Evolutionary conservation across 257 asterid genomes (phyloP).

Genomic region (Jacaranda copaia): DNA sequence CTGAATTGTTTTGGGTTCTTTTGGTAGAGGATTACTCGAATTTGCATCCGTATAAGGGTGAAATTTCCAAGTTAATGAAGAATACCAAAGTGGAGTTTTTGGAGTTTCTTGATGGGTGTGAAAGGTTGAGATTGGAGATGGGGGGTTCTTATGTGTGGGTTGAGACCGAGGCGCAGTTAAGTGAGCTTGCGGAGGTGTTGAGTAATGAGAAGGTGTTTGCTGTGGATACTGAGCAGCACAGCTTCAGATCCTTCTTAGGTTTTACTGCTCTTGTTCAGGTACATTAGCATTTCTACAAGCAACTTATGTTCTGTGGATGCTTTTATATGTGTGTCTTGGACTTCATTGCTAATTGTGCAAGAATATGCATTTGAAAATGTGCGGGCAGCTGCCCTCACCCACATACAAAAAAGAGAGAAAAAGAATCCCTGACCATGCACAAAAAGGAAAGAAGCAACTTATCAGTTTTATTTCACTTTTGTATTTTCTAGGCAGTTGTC

Average conservation of each 20-base stretch:
- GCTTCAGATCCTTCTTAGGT: conserved; percentile 88
- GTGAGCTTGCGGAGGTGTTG: conserved; percentile 67
- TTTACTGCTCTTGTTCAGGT: conserved; percentile 95
- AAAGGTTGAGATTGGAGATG: conserved; percentile 51
- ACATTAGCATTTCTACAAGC: conserved; percentile 8
- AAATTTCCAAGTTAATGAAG: conserved; percentile 64
- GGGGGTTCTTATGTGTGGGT: conserved; percentile 66
- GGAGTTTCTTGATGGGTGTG: conserved; percentile 53
- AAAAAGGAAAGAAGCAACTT: background rate
- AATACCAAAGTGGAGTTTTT: conserved; percentile 53
- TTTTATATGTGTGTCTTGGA: background rate
- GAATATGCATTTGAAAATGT: background rate
- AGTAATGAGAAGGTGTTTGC: conserved; percentile 75
- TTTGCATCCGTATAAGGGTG: conserved; percentile 80
- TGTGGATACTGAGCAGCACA: conserved; percentile 95
- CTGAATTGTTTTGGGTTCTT: conserved; percentile 13
- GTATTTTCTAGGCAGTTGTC: background rate
- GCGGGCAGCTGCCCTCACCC: background rate
- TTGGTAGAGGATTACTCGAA: conserved; percentile 56
- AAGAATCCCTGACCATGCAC: background rate
- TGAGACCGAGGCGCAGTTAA: conserved; percentile 60
- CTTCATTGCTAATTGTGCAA: background rate
- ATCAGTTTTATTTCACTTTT: conserved; percentile 7
- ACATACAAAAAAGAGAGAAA: background rate
- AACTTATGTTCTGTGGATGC: background rate